Conservation (phyloP, 345 rosid species). For the Raphanus raphanistrum region DNA sequence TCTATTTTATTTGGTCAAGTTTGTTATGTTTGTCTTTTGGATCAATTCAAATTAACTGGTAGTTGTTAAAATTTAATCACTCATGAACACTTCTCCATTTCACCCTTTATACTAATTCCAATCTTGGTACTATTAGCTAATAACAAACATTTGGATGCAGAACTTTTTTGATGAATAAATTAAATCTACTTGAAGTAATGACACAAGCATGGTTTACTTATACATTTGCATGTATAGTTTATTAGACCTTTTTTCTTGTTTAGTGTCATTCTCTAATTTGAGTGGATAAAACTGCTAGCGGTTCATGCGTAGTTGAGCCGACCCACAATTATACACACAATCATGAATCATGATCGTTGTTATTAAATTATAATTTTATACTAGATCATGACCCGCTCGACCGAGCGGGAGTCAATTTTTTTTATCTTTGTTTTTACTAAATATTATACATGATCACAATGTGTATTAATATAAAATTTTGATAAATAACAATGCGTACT, state of each 20-base stretch:
- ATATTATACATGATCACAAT: too few species aligned
- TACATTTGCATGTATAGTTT: neutral
- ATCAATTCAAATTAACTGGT: neutral
- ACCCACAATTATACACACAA: slow-evolving; percentile 13
- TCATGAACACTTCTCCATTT: neutral
- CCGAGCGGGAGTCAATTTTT: too few species aligned
- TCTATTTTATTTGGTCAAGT: slow-evolving; percentile 11
- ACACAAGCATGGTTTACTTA: neutral
- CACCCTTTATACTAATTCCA: neutral
- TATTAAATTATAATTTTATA: neutral
- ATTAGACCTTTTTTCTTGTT: too few species aligned
- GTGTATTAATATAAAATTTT: too few species aligned
- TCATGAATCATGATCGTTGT: slow-evolving; percentile 34
- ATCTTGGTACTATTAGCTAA: neutral
- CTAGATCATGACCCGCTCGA: too few species aligned
- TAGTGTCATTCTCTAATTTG: neutral
- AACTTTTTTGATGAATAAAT: neutral
- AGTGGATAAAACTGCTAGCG: slow-evolving; percentile 1
- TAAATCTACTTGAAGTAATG: neutral
- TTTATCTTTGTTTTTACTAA: too few species aligned
- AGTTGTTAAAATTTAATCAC: neutral
- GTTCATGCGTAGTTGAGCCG: slow-evolving; percentile 47
- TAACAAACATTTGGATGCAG: neutral
- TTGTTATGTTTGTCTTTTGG: slow-evolving; percentile 28
- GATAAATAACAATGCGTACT: too few species aligned